Conservation (phyloP, 768 basidiomycete species). For the Kwoniella sp. region DNA sequence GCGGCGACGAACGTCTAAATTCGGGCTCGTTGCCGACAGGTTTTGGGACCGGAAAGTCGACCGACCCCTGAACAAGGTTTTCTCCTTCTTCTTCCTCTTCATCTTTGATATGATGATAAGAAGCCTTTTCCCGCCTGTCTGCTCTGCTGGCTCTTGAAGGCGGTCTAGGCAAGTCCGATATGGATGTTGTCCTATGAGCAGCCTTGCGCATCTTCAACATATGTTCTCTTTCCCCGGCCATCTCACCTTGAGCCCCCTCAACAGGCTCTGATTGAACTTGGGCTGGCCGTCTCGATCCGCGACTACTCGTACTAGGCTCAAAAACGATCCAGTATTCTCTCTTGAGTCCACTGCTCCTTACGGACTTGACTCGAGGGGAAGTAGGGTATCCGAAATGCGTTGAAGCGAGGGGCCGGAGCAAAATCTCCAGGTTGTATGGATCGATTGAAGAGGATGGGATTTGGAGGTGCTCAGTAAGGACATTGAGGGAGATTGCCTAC, state of each 20-base stretch:
- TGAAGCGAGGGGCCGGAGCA: slow-evolving; percentile 1
- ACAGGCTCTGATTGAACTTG: neutral
- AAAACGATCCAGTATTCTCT: slow-evolving; percentile 25
- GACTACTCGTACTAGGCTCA: neutral
- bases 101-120: no score
- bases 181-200: neutral
- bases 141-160: neutral
- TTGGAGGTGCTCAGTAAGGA: neutral
- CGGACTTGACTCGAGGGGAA: neutral
- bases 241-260: no score
- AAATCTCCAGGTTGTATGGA: neutral
- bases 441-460: neutral
- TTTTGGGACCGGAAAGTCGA: neutral
- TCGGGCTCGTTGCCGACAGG: neutral
- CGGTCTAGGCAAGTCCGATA: neutral
- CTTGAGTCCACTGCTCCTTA: neutral
- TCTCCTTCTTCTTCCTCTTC: neutral
- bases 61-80: neutral
- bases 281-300: no score
- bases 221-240: no score
- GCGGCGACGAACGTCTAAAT: no score
- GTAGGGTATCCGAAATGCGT: neutral
- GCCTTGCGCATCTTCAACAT: neutral
- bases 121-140: neutral
- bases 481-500: slow-evolving; percentile 17